Conservation (phyloP, 768 basidiomycete genomes). For the Boletus coccyginus region DNA sequence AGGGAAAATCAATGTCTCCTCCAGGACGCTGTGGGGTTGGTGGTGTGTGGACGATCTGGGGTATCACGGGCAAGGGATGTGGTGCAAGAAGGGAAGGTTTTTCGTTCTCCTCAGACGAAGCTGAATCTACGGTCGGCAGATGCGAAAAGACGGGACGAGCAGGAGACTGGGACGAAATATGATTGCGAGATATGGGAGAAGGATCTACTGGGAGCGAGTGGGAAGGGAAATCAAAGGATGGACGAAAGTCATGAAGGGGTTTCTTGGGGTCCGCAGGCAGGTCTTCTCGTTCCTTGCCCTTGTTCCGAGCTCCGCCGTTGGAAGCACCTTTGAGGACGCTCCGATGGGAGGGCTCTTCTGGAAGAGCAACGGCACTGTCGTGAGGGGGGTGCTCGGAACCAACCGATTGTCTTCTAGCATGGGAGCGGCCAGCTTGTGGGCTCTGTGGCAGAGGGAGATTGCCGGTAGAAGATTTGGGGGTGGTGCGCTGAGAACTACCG, state of each 20-base stretch:
- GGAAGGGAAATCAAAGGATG: slow-evolving; percentile 19
- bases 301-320: slow-evolving; percentile 16
- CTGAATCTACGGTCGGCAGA: slow-evolving; percentile 29
- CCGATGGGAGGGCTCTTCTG: slow-evolving; percentile 22
- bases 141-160: slow-evolving; percentile 5
- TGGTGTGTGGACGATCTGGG: slow-evolving; percentile 36
- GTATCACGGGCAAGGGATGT: slow-evolving; percentile 26
- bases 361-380: slow-evolving; percentile 33
- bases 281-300: slow-evolving; percentile 29
- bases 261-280: not conserved
- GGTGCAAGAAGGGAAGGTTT: slow-evolving; percentile 29
- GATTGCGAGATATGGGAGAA: slow-evolving; percentile 13
- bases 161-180: slow-evolving; percentile 7
- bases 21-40: slow-evolving; percentile 34
- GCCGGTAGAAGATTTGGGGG: slow-evolving; percentile 29
- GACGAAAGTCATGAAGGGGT: slow-evolving; percentile 7
- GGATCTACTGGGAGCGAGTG: slow-evolving; percentile 21
- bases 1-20: slow-evolving; percentile 10
- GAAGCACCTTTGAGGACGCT: slow-evolving; percentile 10
- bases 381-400: slow-evolving; percentile 32
- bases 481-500: slow-evolving; percentile 24
- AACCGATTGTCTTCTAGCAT: slow-evolving; percentile 28
- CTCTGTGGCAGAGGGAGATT: slow-evolving; percentile 26
- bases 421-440: slow-evolving; percentile 14
- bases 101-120: slow-evolving; percentile 23